Conservation (phyloP, 2,329 filamentous ascomycete genomes). For the Arthrobotrys entomopaga region DNA sequence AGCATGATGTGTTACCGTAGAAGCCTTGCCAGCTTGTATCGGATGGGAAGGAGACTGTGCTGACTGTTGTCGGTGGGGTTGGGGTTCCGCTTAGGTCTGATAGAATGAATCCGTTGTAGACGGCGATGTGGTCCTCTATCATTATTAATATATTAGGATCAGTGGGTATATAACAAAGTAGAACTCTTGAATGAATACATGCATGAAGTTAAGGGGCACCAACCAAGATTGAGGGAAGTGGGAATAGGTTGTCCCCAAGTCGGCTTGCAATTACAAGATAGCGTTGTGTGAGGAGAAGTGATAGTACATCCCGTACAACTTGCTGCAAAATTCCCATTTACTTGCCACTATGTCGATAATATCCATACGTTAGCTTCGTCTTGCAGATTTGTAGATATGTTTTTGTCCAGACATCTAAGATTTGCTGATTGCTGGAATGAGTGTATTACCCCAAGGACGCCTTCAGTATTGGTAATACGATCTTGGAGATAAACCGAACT, state of each 20-base stretch:
- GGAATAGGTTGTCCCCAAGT: conserved; percentile 38
- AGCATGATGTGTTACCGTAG: conserved; percentile 47
- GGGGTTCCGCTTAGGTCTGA: conserved; percentile 34
- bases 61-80: conserved; percentile 32
- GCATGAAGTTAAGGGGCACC: not conserved
- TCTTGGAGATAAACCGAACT: conserved; percentile 50
- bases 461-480: conserved; percentile 37
- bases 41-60: conserved; percentile 23
- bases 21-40: conserved; percentile 36
- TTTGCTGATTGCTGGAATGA: not conserved
- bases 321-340: conserved; percentile 30
- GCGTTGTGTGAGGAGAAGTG: conserved; percentile 11
- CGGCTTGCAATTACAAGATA: conserved; percentile 42
- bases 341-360: conserved; percentile 23
- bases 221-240: conserved; percentile 26
- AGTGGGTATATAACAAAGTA: not conserved
- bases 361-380: not conserved
- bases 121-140: conserved; percentile 42
- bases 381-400: not conserved
- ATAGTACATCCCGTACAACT: conserved; percentile 41
- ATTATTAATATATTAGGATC: not conserved
- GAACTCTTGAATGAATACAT: not conserved
- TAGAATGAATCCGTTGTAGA: conserved; percentile 46
- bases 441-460: conserved; percentile 36
- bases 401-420: not conserved